Percentiles rank a stretch among this genome's conserved stretches.
phyloP scores from a whole-genome alignment of 2,329 filamentous ascomycete genomes.

The Nannizziopsis barbatae region DNA sequence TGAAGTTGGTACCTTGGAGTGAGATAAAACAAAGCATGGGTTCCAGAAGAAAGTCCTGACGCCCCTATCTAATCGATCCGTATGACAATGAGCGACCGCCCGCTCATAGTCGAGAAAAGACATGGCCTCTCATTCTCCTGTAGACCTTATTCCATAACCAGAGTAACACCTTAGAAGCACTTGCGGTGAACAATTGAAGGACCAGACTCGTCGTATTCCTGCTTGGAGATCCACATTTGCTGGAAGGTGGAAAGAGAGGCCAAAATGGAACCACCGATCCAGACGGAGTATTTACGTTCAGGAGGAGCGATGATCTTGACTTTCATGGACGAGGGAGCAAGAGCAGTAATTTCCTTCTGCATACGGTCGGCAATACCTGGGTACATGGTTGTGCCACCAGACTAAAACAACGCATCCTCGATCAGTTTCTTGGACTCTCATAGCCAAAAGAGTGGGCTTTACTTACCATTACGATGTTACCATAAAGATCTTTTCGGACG shows the following conservation, averaged over 20 bases:
- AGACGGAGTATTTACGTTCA: slow-evolving; percentile 99
- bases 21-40: slow-evolving; percentile 5
- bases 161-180: slow-evolving; percentile 79
- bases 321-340: slow-evolving; percentile 99
- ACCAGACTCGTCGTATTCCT: slow-evolving; percentile 99
- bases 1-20: slow-evolving; percentile 6
- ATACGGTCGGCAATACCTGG: slow-evolving; percentile 99
- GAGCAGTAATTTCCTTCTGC: slow-evolving; percentile 99
- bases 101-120: slow-evolving; percentile 1
- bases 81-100: neutral
- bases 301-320: slow-evolving; percentile 99
- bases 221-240: slow-evolving; percentile 99
- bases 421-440: neutral
- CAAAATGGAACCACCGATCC: slow-evolving; percentile 99
- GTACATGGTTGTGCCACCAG: slow-evolving; percentile 99
- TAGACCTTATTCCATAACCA: slow-evolving; percentile 2
- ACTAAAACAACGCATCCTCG: slow-evolving; percentile 45
- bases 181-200: slow-evolving; percentile 99
- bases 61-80: slow-evolving; percentile 4
- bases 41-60: slow-evolving; percentile 3
- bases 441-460: neutral
- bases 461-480: slow-evolving; percentile 99
- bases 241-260: slow-evolving; percentile 99
- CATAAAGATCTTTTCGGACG: slow-evolving; percentile 99
- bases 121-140: slow-evolving; percentile 5